phyloP scores from a whole-genome alignment of 2,329 filamentous ascomycete species.

The Aureobasidium sp. region DNA sequence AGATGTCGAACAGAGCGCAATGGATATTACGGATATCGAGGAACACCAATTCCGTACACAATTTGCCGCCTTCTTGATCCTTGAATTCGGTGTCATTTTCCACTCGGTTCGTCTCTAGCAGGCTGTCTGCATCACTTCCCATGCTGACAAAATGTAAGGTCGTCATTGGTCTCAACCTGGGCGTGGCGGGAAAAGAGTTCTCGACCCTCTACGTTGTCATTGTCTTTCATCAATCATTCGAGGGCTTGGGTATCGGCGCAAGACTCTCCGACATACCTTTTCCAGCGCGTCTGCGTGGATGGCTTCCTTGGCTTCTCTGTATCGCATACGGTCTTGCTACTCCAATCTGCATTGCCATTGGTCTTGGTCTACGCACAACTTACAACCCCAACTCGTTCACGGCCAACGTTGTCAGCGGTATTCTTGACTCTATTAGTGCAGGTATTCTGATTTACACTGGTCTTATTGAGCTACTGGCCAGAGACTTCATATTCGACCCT shows the following conservation, averaged over 20 bases:
- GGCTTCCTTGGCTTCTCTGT: constrained; percentile 72
- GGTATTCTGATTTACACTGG: constrained; percentile 33
- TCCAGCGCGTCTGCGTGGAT: constrained; percentile 45
- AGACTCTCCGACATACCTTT: constrained; percentile 71
- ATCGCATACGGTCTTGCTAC: constrained; percentile 69
- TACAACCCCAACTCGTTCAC: constrained; percentile 37
- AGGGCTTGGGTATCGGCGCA: constrained; percentile 84
- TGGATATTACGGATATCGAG: not conserved
- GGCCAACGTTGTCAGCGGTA: constrained; percentile 67
- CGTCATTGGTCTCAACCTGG: constrained; percentile 21
- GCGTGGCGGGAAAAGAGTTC: constrained; percentile 53
- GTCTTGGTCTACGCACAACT: constrained; percentile 62
- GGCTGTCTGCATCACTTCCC: no score
- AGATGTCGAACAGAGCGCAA: not conserved
- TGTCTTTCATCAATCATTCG: constrained; percentile 88
- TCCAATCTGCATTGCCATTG: constrained; percentile 75
- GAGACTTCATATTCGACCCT: constrained; percentile 54
- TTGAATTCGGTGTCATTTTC: constrained; percentile 93
- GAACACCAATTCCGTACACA: constrained; percentile 38
- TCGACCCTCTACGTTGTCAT: constrained; percentile 56
- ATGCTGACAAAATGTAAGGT: not conserved
- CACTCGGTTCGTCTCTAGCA: constrained; percentile 39
- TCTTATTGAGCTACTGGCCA: constrained; percentile 39
- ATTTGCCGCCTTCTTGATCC: constrained; percentile 79
- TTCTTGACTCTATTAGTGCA: constrained; percentile 81